Base-by-base conservation (phyloP, 495 filamentous ascomycete species). In the Eremomyces bilateralis region DNA sequence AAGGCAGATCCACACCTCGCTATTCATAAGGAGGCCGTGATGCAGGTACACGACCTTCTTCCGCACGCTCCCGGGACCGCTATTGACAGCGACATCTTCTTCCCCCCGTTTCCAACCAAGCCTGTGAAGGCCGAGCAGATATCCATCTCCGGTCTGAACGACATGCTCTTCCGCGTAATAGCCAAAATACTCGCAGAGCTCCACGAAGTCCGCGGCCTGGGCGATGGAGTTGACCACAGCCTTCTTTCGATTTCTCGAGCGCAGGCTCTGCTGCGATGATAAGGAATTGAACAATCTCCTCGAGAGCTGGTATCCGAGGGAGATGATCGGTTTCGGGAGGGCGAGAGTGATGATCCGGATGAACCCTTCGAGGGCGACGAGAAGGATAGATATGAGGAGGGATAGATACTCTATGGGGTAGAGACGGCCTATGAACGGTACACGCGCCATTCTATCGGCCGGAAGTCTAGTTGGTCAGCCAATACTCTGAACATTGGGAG, bases 1-100 rank as follows among this genome's bases (percentile, higher is more conserved):
- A 46, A 81, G 57, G 50, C 80, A 90, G 15, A 94, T 80, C 88
- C 88, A 97, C 15, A 95, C 88, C 57, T 97, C 88, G 53, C 83
- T 93, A 53, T 91, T 93, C 88, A 97, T 97, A 38, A 97, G 63
- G 35, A 97, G 62, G 16, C 88, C 88, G 55, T 97, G 88, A 53
- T 97, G 88, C 41, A 97, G 59, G 53, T 95, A 97, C 5, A 92
- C 76, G 6, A 94, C 79, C 38, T 73, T 78, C 57, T 91, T 93
- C 54, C 63, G 65, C 12, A 78, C 40, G 45, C 75, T 73, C n/a
- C 60, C 58, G 2, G 69, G 56, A 2, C 80, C 78, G 27, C 67
- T 57, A 48, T 91, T 91, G 46, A 88, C 73, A 40, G 62, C 62
- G 24, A 59, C 56, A 21, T 69, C 63, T 39, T 92, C 82, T 48